Conservation (phyloP, 2,329 filamentous ascomycete species). For the Dothistroma pini region DNA sequence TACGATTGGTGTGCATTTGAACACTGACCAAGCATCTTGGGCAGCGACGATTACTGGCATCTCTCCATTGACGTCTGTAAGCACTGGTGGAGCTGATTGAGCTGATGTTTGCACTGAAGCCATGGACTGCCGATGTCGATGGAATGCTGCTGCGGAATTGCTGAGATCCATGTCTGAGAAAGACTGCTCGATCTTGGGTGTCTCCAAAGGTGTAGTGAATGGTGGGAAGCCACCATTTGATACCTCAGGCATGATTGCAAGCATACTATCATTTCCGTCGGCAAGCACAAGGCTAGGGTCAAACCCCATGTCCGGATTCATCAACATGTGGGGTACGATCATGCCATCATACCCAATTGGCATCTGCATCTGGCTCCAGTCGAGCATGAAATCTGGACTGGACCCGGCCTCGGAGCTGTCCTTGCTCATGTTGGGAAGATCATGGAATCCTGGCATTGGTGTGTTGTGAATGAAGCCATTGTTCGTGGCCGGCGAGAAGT, state of each 20-base stretch:
- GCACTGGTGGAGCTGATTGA: conserved; percentile 17
- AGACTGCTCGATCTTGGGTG: conserved; percentile 45
- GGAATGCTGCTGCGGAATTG: conserved; percentile 42
- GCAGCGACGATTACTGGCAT: conserved; percentile 48
- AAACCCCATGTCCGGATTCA: conserved; percentile 45
- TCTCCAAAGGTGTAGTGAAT: conserved; percentile 46
- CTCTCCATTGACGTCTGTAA: conserved; percentile 31
- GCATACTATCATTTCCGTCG: conserved; percentile 39
- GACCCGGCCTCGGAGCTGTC: conserved; percentile 42
- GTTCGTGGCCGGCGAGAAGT: conserved; percentile 23
- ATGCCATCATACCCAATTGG: conserved; percentile 43
- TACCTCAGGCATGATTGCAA: conserved; percentile 46
- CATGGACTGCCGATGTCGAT: conserved; percentile 35
- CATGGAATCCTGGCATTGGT: conserved; percentile 46
- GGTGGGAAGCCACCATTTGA: conserved; percentile 36
- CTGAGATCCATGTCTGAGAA: conserved; percentile 47
- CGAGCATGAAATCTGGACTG: conserved; percentile 48
- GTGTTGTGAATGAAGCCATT: conserved; percentile 41
- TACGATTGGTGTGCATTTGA: conserved; percentile 50
- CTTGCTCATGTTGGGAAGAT: conserved; percentile 38
- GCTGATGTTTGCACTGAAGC: conserved; percentile 16
- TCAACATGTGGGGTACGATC: conserved; percentile 43
- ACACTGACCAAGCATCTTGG: conserved; percentile 52
- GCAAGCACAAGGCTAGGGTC: conserved; percentile 41
- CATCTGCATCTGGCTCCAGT: conserved; percentile 48